These are phyloP conservation scores for Mrakia blollopis DNA, from an alignment of 768 basidiomycete species.

Conservation along the genomic window DNA sequence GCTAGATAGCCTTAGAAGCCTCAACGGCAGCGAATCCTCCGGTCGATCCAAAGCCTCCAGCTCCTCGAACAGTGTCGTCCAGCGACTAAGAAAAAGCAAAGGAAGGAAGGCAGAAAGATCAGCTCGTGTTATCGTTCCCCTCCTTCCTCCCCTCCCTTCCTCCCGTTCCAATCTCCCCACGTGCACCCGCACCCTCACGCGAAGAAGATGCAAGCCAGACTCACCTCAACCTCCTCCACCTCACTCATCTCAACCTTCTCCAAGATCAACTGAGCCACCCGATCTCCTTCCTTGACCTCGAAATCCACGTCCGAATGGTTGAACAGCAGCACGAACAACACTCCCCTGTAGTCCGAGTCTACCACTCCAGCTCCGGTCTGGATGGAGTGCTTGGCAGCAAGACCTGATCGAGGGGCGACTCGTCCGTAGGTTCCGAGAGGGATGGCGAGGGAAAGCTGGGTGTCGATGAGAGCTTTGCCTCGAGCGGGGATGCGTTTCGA, in stretches of 20 bases:
- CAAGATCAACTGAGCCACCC: conserved; percentile 91
- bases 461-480: conserved; percentile 87
- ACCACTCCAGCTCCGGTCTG: conserved; percentile 97
- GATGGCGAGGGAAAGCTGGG: conserved; percentile 88
- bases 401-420: conserved; percentile 89
- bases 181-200: background rate
- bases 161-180: background rate
- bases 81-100: conserved; percentile 55
- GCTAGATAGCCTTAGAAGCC: background rate
- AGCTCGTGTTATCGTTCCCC: background rate
- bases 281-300: conserved; percentile 83
- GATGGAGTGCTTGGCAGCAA: conserved; percentile 96
- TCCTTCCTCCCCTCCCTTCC: background rate
- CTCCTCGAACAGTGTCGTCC: conserved; percentile 76
- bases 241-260: conserved; percentile 84
- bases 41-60: conserved; percentile 88
- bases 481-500: conserved; percentile 74
- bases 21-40: conserved; percentile 56
- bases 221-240: conserved; percentile 75
- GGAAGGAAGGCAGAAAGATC: conserved; percentile 14
- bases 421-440: conserved; percentile 92
- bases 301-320: conserved; percentile 89
- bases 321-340: conserved; percentile 85
- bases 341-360: conserved; percentile 92
- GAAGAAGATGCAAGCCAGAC: conserved; percentile 38